phyloP scores from a whole-genome alignment of 1,284 basidiomycete species.

The Apiotrichum sp. region DNA sequence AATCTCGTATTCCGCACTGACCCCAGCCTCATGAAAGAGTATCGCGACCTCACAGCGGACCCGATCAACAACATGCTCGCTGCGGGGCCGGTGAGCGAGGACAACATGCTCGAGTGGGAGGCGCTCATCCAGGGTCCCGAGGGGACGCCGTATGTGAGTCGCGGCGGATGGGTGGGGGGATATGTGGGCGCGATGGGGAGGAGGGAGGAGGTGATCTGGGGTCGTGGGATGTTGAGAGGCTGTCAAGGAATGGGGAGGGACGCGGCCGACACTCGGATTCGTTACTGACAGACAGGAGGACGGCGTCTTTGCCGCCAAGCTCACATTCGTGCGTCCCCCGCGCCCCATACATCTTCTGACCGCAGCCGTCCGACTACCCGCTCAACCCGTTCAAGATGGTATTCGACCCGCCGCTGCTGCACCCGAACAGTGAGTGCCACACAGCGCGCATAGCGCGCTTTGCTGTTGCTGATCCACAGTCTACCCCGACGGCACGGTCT shows the following conservation, averaged over 20 bases:
- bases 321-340: conserved; percentile 87
- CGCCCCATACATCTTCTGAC: no score
- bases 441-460: conserved; percentile 51
- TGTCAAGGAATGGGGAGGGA: neutral
- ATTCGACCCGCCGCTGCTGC: conserved; percentile 93
- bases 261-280: neutral
- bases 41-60: conserved; percentile 71
- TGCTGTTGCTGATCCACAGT: conserved; percentile 46
- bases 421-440: conserved; percentile 78
- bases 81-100: conserved; percentile 80
- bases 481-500: conserved; percentile 91
- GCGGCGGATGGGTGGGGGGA: neutral
- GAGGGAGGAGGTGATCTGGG: no score
- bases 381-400: conserved; percentile 97
- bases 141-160: conserved; percentile 87
- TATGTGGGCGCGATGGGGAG: no score
- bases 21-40: conserved; percentile 80
- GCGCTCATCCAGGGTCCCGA: conserved; percentile 93
- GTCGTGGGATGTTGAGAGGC: no score
- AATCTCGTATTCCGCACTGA: neutral
- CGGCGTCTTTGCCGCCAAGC: conserved; percentile 86
- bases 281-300: conserved; percentile 63
- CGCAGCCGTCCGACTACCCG: conserved; percentile 82
- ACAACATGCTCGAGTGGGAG: conserved; percentile 98
- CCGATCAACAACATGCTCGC: conserved; percentile 70